phyloP scores from a whole-genome alignment of 805 yeast species.

The Kodamaea restingae region DNA sequence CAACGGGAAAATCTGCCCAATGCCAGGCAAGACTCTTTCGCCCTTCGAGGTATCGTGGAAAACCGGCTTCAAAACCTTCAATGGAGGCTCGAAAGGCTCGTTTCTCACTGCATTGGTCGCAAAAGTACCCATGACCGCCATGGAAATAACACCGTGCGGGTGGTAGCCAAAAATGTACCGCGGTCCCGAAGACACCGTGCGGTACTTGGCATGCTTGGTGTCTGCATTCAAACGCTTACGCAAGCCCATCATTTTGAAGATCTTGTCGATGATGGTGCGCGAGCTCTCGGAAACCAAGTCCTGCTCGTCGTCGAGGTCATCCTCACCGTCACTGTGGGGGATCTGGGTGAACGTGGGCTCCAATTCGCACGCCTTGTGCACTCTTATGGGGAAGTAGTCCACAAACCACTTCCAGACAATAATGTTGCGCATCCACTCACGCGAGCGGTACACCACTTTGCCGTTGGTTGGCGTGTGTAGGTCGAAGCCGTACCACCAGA shows the following conservation, averaged over 20 bases:
- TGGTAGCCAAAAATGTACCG: slow-evolving; percentile 88
- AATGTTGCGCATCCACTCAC: slow-evolving; percentile 52
- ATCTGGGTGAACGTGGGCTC: slow-evolving; percentile 64
- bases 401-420: slow-evolving; percentile 69
- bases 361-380: slow-evolving; percentile 65
- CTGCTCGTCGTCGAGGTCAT: slow-evolving; percentile 35
- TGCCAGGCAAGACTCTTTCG: slow-evolving; percentile 72
- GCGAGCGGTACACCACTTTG: slow-evolving; percentile 52
- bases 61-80: slow-evolving; percentile 28
- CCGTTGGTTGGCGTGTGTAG: slow-evolving; percentile 76
- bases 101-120: slow-evolving; percentile 53
- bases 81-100: slow-evolving; percentile 39
- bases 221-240: slow-evolving; percentile 36
- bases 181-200: slow-evolving; percentile 52
- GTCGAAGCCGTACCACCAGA: slow-evolving; percentile 51
- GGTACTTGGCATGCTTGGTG: slow-evolving; percentile 15
- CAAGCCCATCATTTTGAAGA: slow-evolving; percentile 35
- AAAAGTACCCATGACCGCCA: slow-evolving; percentile 84
- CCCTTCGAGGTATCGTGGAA: slow-evolving; percentile 69
- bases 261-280: slow-evolving; percentile 31
- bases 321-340: slow-evolving; percentile 20
- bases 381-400: slow-evolving; percentile 71
- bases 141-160: slow-evolving; percentile 93
- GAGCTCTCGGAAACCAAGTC: slow-evolving; percentile 39
- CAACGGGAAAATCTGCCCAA: slow-evolving; percentile 66